Evolutionary conservation across 257 asterid genomes (phyloP).

Genomic region (Echites panduratus): DNA sequence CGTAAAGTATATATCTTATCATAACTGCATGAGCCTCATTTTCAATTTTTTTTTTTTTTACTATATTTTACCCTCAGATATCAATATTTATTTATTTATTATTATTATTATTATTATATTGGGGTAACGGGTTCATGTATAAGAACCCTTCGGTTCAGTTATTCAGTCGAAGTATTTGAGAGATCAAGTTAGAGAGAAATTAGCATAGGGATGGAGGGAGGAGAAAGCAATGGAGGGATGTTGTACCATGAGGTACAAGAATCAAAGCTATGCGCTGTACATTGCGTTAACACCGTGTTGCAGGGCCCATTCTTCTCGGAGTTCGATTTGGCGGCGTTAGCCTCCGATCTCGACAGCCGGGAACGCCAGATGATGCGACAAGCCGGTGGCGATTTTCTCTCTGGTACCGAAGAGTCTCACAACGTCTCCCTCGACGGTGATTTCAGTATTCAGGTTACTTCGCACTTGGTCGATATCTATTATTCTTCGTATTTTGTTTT

Average conservation of each 20-base stretch:
- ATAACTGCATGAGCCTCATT: no score
- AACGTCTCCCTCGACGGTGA: slow-evolving; percentile 43
- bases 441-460: slow-evolving; percentile 40
- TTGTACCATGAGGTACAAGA: slow-evolving; percentile 99
- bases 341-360: slow-evolving; percentile 85
- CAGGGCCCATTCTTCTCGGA: slow-evolving; percentile 98
- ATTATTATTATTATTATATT: no score
- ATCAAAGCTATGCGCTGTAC: slow-evolving; percentile 98
- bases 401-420: slow-evolving; percentile 33
- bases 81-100: no score
- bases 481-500: neutral
- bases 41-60: no score
- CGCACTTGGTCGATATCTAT: neutral
- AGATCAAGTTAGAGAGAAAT: no score
- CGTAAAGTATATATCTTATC: no score
- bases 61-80: no score
- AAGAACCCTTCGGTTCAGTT: no score
- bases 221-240: slow-evolving; percentile 77
- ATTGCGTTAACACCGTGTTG: slow-evolving; percentile 93
- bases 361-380: slow-evolving; percentile 95
- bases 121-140: no score
- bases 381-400: slow-evolving; percentile 64
- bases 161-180: no score
- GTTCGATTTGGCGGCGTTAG: slow-evolving; percentile 95
- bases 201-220: slow-evolving; percentile 18